phyloP scores from a whole-genome alignment of 495 filamentous ascomycete genomes.

The Bryoglossum gracile region DNA sequence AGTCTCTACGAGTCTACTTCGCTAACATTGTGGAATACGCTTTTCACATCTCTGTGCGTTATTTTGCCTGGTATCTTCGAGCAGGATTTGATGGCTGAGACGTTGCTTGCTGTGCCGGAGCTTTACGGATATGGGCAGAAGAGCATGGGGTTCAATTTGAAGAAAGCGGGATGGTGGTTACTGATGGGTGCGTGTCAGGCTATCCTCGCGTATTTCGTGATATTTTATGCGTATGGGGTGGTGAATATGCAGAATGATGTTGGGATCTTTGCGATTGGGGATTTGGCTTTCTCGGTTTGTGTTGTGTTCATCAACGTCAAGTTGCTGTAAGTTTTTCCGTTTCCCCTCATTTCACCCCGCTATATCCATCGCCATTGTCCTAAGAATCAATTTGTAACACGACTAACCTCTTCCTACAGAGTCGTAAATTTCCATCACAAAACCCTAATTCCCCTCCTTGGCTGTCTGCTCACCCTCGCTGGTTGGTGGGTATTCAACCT shows the following conservation, averaged over 20 bases:
- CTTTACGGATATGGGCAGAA: conserved; percentile 78
- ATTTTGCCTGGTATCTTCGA: conserved; percentile 86
- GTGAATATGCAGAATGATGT: conserved; percentile 56
- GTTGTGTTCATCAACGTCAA: conserved; percentile 78
- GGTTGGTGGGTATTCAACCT: conserved; percentile 89
- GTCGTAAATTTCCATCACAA: conserved; percentile 79
- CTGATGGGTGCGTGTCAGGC: conserved; percentile 67
- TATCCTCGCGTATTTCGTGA: conserved; percentile 67
- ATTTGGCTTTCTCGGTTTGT: conserved; percentile 63
- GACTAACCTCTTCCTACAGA: conserved; percentile 18
- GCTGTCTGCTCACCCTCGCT: conserved; percentile 53
- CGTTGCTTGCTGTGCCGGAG: conserved; percentile 81
- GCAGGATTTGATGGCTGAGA: conserved; percentile 72
- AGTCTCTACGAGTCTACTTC: conserved; percentile 80
- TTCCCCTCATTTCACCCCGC: neutral
- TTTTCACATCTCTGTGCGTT: conserved; percentile 82
- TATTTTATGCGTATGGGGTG: conserved; percentile 61
- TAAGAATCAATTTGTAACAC: no score
- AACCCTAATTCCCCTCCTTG: conserved; percentile 56
- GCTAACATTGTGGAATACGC: conserved; percentile 81
- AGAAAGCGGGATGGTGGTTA: conserved; percentile 68
- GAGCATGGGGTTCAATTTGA: conserved; percentile 68
- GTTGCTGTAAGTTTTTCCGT: conserved; percentile 50
- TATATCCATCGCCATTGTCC: neutral
- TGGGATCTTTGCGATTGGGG: conserved; percentile 71